Percentiles rank a stretch among this genome's conserved stretches.
Evolutionary conservation across 768 basidiomycete genomes (phyloP).

Genomic region (Mycena chlorophos): DNA sequence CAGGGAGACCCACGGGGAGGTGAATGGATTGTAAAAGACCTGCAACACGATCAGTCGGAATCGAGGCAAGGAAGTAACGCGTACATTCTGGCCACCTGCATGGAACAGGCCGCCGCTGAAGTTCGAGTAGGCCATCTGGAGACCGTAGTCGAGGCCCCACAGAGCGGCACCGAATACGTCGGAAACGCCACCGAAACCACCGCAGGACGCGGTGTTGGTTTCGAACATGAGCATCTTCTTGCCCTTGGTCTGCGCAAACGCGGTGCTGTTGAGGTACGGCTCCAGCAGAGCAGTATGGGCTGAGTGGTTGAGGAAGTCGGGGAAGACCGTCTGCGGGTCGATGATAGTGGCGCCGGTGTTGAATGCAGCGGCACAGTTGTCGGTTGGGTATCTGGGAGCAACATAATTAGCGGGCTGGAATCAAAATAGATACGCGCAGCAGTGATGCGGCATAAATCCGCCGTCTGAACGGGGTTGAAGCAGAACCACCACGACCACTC

Average conservation of each 20-base stretch:
- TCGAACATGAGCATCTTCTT: constrained; percentile 17
- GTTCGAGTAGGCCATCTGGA: constrained; percentile 42
- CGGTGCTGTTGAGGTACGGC: constrained; percentile 16
- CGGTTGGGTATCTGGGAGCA: constrained; percentile 8
- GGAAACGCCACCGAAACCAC: constrained; percentile 43
- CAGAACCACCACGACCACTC: not conserved
- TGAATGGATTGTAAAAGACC: constrained; percentile 30
- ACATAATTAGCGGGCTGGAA: not conserved
- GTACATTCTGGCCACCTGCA: constrained; percentile 23
- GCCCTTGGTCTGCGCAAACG: constrained; percentile 2
- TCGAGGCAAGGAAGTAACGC: not conserved
- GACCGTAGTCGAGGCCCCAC: constrained; percentile 42
- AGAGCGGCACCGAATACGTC: constrained; percentile 45
- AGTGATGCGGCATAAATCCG: not conserved
- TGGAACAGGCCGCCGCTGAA: constrained; percentile 31
- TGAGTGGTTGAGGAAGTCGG: constrained; percentile 14
- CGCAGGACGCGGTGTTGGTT: constrained; percentile 18
- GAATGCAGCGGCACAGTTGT: constrained; percentile 19
- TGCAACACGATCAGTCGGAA: too few relatives aligned
- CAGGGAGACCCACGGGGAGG: too few relatives aligned
- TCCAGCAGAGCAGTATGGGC: constrained; percentile 7
- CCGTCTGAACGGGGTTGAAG: not conserved
- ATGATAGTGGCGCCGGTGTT: constrained; percentile 15
- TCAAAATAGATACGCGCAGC: not conserved
- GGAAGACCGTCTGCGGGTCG: constrained; percentile 18